Base-by-base conservation (phyloP, 257 asterid genomes). In the Solanum pimpinellifolium region DNA sequence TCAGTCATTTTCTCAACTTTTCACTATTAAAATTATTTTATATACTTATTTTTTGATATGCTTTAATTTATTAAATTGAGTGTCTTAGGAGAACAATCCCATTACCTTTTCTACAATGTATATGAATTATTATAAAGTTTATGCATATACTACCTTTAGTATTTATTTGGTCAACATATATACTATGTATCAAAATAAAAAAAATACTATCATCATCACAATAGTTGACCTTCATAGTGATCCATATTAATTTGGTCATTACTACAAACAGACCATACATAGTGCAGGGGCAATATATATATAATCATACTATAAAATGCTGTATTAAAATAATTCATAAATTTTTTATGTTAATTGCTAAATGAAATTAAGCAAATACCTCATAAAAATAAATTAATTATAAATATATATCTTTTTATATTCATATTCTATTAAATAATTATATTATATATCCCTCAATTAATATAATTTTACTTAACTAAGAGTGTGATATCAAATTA, bases 361-460 rank as follows among this genome's bases (percentile, higher is more conserved):
- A 49, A 20, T 18, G 60, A 49, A 49, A 49, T 15, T 49, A 49
- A 15, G 60, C 9, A 49, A 49, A 49, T 49, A 49, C 21, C 0
- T 2, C 7, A 49, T 49, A 49, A 49, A 49, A 49, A 2, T 4
- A 49, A 49, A 49, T 15, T 15, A 49, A 15, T 15, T 15, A 15
- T 16, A 5, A 49, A 49, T 1, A 49, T 49, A 5, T 49, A 15
- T 5, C 3, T 6, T 21, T 49, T 49, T 49, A 49, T 0, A 49
- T 49, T 49, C 21, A 49, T 15, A 49, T 8, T 6, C 8, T 21
- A 49, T 8, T 49, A 49, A 49, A 49, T 5, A 49, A 15, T 49
- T 15, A 49, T 2, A 49, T 0, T 15, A 49, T 5, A 49, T 49
- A 49, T 49, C 0, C 3, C 3, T 15, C 5, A 49, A 7, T 2